Evolutionary conservation across 129 eudicot genomes (phyloP).

Genomic region (Artemisia annua): DNA sequence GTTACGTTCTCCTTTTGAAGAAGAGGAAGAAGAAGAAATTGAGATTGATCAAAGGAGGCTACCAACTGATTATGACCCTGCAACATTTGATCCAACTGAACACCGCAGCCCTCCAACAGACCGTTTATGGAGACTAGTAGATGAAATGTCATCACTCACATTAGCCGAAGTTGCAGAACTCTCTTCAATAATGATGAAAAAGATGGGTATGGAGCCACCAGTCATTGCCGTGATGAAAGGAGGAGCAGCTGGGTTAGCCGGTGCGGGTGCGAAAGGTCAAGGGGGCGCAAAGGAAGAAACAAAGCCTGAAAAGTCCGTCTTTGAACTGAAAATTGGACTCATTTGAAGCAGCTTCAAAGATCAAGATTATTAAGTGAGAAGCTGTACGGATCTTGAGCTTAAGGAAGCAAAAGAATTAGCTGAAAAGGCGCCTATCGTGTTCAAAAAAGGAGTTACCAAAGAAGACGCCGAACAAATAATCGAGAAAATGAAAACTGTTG

Average conservation of each 20-base stretch:
- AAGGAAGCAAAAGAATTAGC: constrained; percentile 91
- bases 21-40: no score
- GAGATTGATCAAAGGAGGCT: constrained; percentile 83
- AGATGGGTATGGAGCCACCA: constrained; percentile 17
- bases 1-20: constrained; percentile 32
- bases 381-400: constrained; percentile 72
- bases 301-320: constrained; percentile 65
- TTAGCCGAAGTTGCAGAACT: no score
- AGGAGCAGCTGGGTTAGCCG: no score
- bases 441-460: constrained; percentile 77
- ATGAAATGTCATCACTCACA: constrained; percentile 59
- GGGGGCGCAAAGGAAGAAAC: constrained; percentile 54
- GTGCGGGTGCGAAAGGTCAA: constrained; percentile 28
- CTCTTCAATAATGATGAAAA: no score
- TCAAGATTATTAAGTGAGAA: constrained; percentile 54
- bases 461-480: constrained; percentile 78
- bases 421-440: constrained; percentile 69
- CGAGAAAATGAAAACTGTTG: constrained; percentile 81
- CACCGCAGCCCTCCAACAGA: constrained; percentile 95
- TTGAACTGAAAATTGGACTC: constrained; percentile 79
- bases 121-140: constrained; percentile 87
- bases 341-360: constrained; percentile 59
- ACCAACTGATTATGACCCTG: constrained; percentile 91
- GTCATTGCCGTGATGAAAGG: no score
- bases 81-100: constrained; percentile 69